These are phyloP conservation scores for Fusarium pilosicola DNA, from an alignment of 2,329 filamentous ascomycete genomes.

Conservation along the genomic window DNA sequence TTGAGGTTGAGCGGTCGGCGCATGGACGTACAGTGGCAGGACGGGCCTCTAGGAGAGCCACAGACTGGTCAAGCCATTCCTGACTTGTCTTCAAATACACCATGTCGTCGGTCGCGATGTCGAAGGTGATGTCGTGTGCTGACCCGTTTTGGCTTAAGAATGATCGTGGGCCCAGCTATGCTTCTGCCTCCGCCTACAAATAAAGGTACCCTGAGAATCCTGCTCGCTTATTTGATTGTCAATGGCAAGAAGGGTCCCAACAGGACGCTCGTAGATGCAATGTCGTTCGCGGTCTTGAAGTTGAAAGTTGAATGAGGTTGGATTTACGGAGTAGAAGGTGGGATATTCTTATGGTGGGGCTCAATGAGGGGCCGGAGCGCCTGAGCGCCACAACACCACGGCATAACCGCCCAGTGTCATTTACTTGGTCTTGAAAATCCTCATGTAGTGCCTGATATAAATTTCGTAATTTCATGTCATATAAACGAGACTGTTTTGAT, in stretches of 20 bases:
- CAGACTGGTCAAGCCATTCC: slow-evolving; percentile 91
- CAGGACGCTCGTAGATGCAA: neutral
- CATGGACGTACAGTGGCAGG: slow-evolving; percentile 76
- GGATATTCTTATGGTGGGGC: slow-evolving; percentile 37
- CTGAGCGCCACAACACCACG: slow-evolving; percentile 26
- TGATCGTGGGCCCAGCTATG: neutral
- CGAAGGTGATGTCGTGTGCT: slow-evolving; percentile 14
- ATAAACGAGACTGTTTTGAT: neutral
- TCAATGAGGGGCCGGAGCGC: slow-evolving; percentile 5
- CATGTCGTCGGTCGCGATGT: slow-evolving; percentile 55
- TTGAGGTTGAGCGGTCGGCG: neutral
- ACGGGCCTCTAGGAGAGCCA: slow-evolving; percentile 84
- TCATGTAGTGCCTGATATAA: neutral
- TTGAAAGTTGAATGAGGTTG: slow-evolving; percentile 31
- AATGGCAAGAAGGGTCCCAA: neutral
- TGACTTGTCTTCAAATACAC: slow-evolving; percentile 84
- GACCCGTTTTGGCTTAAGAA: neutral
- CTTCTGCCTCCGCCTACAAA: neutral
- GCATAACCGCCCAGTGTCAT: neutral
- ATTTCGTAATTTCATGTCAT: neutral
- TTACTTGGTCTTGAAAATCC: neutral
- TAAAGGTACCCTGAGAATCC: neutral
- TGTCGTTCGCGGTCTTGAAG: slow-evolving; percentile 18
- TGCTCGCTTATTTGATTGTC: neutral
- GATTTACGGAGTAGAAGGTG: slow-evolving; percentile 9